A percentile compares a stretch with the other conserved stretches of the same genome.
Conservation (phyloP, 2,329 filamentous ascomycete species). For the Tolypocladium cylindrosporum region DNA sequence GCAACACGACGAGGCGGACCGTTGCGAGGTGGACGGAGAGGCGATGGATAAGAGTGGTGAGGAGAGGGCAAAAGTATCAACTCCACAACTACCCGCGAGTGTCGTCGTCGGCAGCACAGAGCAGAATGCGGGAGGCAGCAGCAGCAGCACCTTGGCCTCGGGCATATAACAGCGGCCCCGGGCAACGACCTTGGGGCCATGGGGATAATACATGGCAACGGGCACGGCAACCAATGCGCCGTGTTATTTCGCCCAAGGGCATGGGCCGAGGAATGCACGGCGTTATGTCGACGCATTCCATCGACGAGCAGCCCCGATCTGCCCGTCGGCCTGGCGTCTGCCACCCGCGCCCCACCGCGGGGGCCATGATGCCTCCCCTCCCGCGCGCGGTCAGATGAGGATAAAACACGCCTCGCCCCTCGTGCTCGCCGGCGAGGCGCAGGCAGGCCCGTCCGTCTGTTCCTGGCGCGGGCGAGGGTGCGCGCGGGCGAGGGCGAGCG, state of each 20-base stretch:
- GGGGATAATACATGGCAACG: conserved; percentile 2
- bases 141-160: neutral
- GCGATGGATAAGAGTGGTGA: neutral
- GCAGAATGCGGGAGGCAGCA: neutral
- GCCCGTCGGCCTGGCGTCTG: neutral
- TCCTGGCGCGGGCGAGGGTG: neutral
- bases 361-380: neutral
- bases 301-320: conserved; percentile 1
- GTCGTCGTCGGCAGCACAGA: conserved; percentile 1
- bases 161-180: conserved; percentile 1
- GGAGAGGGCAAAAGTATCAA: neutral
- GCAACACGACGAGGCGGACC: neutral
- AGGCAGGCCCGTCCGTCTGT: neutral
- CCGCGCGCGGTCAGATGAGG: neutral
- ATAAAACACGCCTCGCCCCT: neutral
- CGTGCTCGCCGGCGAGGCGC: neutral
- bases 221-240: neutral
- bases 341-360: neutral
- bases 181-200: neutral
- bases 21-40: neutral
- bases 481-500: neutral
- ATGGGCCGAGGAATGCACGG: conserved; percentile 4
- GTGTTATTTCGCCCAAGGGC: conserved; percentile 1
- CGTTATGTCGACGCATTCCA: conserved; percentile 2
- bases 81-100: neutral